Conservation (phyloP, 192 early-diverging fungal genomes). For the Podila epicladia region DNA sequence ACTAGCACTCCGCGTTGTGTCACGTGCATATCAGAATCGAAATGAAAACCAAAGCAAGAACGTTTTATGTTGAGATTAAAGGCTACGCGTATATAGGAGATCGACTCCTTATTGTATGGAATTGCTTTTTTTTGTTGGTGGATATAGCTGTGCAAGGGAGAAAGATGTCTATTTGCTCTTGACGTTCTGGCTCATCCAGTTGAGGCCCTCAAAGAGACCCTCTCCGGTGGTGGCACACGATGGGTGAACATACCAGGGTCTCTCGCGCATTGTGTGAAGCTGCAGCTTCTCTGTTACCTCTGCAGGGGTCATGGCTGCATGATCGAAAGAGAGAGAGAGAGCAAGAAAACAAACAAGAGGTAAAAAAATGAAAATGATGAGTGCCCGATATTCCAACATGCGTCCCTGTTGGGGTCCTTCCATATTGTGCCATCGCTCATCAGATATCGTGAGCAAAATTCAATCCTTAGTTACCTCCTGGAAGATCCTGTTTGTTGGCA, state of each 20-base stretch:
- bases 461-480: slow-evolving; percentile 44
- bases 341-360: slow-evolving; percentile 2
- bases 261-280: slow-evolving; percentile 84
- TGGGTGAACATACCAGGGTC: slow-evolving; percentile 94
- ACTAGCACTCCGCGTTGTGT: no score
- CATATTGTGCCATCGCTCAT: no score
- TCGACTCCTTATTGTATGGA: no score
- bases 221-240: slow-evolving; percentile 87
- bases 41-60: no score
- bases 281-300: slow-evolving; percentile 95
- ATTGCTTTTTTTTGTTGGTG: no score
- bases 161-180: slow-evolving; percentile 54
- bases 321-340: neutral
- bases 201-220: slow-evolving; percentile 85
- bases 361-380: neutral
- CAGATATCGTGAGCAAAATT: no score
- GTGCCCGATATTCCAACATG: neutral
- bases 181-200: slow-evolving; percentile 87
- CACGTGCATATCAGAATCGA: no score
- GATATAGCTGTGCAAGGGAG: no score
- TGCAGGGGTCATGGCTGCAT: slow-evolving; percentile 90
- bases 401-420: neutral
- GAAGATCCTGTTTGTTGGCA: slow-evolving; percentile 86
- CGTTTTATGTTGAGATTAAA: no score
- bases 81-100: no score